These are phyloP conservation scores for Schwanniomyces vanrijiae DNA, from an alignment of 805 yeast genomes.

Conservation along the genomic window DNA sequence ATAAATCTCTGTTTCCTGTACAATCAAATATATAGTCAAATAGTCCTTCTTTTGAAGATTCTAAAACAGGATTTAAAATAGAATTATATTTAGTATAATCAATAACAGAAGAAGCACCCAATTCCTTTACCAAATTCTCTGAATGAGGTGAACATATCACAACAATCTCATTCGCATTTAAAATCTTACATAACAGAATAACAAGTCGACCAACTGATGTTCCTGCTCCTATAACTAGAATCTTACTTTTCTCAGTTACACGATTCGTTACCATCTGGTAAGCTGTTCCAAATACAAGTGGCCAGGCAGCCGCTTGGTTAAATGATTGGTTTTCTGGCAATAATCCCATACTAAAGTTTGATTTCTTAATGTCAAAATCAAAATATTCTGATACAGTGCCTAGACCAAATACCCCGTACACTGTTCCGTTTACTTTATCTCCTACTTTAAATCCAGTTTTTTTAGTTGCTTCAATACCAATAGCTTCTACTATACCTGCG, in stretches of 20 bases:
- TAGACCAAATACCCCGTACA: conserved; percentile 12
- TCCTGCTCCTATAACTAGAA: conserved; percentile 72
- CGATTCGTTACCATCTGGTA: conserved; percentile 32
- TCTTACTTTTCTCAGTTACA: conserved; percentile 44
- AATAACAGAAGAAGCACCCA: conserved; percentile 60
- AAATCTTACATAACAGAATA: conserved; percentile 53
- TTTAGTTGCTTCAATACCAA: conserved; percentile 25
- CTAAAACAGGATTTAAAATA: conserved; percentile 30
- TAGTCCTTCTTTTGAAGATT: conserved; percentile 33
- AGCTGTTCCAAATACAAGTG: conserved; percentile 68
- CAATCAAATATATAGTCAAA: conserved; percentile 68
- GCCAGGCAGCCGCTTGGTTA: conserved; percentile 65
- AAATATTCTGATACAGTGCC: conserved; percentile 53
- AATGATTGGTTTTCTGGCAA: conserved; percentile 48
- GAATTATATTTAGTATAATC: conserved; percentile 53
- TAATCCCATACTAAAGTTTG: neutral
- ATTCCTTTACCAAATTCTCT: conserved; percentile 35
- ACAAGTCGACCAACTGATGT: conserved; percentile 64
- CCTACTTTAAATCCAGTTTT: conserved; percentile 21
- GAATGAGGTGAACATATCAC: conserved; percentile 57
- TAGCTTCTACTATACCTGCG: conserved; percentile 31
- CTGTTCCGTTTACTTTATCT: conserved; percentile 30
- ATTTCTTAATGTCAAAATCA: conserved; percentile 26
- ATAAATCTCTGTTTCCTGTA: conserved; percentile 57
- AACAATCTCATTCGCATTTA: conserved; percentile 49